Base-by-base conservation (phyloP, 306 rosid species). In the Ormosia emarginata region DNA sequence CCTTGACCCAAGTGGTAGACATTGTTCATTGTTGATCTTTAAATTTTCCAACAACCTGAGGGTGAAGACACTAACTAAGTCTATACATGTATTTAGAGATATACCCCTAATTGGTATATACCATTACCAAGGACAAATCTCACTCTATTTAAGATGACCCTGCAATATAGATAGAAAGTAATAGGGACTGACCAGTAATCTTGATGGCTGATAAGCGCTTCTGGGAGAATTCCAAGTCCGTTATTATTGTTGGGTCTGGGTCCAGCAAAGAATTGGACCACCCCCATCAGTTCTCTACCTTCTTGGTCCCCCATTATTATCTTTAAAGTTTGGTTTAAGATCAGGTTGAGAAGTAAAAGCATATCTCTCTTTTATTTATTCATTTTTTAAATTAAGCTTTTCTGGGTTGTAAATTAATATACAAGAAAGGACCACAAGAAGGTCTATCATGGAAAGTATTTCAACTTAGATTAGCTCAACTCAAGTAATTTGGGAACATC, bases 241-340 rank as follows among this genome's bases (percentile, higher is more conserved):
- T 73, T 82, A 40, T 73, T 57, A 59, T 73, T 78, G 77, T 85
- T 85, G 88, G 88, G 84, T 81, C 71, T 34, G 62, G 46, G 83
- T 85, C 88, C 83, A 80, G 66, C 30, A 10, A 50, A 30, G 24
- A 66, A 71, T 71, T 81, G 86, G 86, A 86, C 86, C 89, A 82
- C 86, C 24, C 58, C 68, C 43, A 66, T 71, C 17, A 69, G 17
- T 64, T 75, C n/a, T 64, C 70, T 30, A 47, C 52, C 24, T 50
- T 63, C 36, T 77, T 85, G 86, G 86, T 85, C 86, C 86, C 86
- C 88, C 78, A 67, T 77, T 71, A 3, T 62, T 65, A 63, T 81
- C 52, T 76, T 64, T 55, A 14, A 18, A 62, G 65, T 77, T 63
- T 81, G 43, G 74, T 59, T 78, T 56, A 44, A 78, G 39, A 77